Evolutionary conservation across 164 flowering plant species (phyloP).

Genomic region (Platanus orientalis): DNA sequence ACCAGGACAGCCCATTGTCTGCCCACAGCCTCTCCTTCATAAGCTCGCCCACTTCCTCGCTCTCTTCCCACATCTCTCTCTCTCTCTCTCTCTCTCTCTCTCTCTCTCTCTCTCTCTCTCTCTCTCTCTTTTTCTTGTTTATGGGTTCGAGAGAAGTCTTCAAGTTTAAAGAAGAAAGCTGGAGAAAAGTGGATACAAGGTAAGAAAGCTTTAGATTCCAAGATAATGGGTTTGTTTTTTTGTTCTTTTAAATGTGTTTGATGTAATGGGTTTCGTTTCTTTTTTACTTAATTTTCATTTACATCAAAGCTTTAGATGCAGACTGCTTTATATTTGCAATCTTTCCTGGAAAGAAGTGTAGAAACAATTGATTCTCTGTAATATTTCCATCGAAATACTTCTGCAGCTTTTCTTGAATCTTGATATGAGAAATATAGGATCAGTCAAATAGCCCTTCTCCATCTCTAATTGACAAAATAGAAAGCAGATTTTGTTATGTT

Average conservation of each 20-base stretch:
- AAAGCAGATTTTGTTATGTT: not conserved
- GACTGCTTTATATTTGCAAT: too few relatives aligned
- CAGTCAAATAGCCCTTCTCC: not conserved
- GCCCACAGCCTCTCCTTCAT: constrained; percentile 7
- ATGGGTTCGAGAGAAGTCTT: constrained; percentile 1
- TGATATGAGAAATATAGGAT: not conserved
- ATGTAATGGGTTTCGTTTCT: not conserved
- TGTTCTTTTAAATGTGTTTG: not conserved
- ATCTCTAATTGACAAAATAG: too few relatives aligned
- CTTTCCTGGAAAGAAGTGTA: not conserved
- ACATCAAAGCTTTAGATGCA: too few relatives aligned
- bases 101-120: constrained; percentile 18
- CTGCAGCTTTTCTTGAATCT: not conserved
- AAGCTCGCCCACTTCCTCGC: constrained; percentile 6
- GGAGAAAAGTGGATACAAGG: constrained; percentile 21
- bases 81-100: not conserved
- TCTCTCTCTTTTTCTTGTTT: constrained; percentile 2
- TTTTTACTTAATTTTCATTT: not conserved
- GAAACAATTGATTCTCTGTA: not conserved
- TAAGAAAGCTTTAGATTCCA: constrained; percentile 9
- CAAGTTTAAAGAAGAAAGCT: constrained; percentile 15
- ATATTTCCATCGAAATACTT: not conserved
- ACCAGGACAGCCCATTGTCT: constrained; percentile 16
- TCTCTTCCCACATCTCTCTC: constrained; percentile 1
- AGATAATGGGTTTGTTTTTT: not conserved